phyloP scores from a whole-genome alignment of 371 early-diverging fungal species.

The Batkoa obscura region DNA sequence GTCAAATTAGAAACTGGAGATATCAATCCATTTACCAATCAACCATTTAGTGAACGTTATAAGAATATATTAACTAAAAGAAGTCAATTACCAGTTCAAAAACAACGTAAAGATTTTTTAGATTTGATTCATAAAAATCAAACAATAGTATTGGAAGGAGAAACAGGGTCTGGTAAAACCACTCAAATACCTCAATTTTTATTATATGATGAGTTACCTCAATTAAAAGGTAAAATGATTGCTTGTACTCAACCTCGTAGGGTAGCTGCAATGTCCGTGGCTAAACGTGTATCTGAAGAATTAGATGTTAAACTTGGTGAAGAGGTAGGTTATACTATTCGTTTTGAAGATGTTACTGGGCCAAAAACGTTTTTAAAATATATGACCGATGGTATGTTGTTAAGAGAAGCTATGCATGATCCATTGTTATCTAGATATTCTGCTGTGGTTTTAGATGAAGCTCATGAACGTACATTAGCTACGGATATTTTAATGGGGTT shows the following conservation, averaged over 20 bases:
- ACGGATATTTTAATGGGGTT: conserved; percentile 96
- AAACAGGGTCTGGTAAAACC: conserved; percentile 81
- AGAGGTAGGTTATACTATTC: conserved; percentile 91
- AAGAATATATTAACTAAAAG: conserved; percentile 60
- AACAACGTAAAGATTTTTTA: conserved; percentile 70
- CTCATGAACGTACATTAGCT: conserved; percentile 91
- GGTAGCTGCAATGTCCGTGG: conserved; percentile 96
- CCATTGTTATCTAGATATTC: conserved; percentile 66
- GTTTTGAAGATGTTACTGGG: conserved; percentile 88
- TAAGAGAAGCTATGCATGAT: conserved; percentile 94
- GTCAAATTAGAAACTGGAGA: conserved; percentile 50
- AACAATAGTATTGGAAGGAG: conserved; percentile 74
- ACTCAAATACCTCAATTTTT: conserved; percentile 95
- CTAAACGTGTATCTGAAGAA: conserved; percentile 89
- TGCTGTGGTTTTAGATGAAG: conserved; percentile 92
- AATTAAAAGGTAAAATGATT: conserved; percentile 67
- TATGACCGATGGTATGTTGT: conserved; percentile 97
- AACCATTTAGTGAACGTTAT: conserved; percentile 60
- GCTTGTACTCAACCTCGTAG: conserved; percentile 98
- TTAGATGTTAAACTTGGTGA: conserved; percentile 74
- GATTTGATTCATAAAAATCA: conserved; percentile 68
- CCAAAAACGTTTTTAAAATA: conserved; percentile 74
- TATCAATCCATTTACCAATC: conserved; percentile 63
- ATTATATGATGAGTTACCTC: conserved; percentile 76
- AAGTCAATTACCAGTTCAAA: conserved; percentile 70